phyloP scores from a whole-genome alignment of 2,329 filamentous ascomycete genomes.

The Elsinoe batatas region DNA sequence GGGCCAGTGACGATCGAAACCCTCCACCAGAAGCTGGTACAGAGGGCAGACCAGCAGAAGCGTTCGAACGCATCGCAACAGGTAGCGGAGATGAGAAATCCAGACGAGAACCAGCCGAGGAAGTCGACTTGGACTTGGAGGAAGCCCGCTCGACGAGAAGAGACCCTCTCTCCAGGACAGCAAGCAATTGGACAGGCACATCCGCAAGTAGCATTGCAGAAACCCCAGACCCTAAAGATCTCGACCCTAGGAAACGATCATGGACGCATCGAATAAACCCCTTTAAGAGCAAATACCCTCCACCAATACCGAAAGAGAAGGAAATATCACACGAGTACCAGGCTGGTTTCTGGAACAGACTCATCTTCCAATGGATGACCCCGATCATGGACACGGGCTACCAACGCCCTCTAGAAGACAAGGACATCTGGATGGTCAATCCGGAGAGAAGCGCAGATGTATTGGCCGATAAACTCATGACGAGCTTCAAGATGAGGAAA shows the following conservation, averaged over 20 bases:
- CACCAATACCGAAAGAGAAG: constrained; percentile 47
- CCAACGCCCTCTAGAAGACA: constrained; percentile 67
- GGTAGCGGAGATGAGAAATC: constrained; percentile 28
- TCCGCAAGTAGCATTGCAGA: constrained; percentile 26
- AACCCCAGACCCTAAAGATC: constrained; percentile 17
- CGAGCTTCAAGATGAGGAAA: constrained; percentile 59
- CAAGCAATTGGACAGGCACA: constrained; percentile 26
- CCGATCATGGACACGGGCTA: constrained; percentile 83
- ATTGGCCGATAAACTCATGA: constrained; percentile 56
- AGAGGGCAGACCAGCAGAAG: constrained; percentile 33
- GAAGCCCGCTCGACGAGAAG: constrained; percentile 16
- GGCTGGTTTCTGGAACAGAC: constrained; percentile 61
- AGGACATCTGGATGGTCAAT: constrained; percentile 85
- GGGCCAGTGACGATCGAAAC: constrained; percentile 28
- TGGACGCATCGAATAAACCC: constrained; percentile 52
- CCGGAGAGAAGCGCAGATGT: constrained; percentile 63
- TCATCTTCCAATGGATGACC: constrained; percentile 86
- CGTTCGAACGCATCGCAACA: constrained; percentile 27
- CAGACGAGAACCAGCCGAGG: constrained; percentile 19
- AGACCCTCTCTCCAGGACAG: constrained; percentile 19
- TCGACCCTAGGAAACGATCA: constrained; percentile 37
- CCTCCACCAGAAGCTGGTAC: constrained; percentile 26
- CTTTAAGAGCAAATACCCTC: constrained; percentile 39
- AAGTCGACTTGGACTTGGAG: constrained; percentile 16
- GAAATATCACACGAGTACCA: constrained; percentile 56